Evolutionary conservation across 2,329 filamentous ascomycete species (phyloP).

Genomic region (Epichloe amarillans): DNA sequence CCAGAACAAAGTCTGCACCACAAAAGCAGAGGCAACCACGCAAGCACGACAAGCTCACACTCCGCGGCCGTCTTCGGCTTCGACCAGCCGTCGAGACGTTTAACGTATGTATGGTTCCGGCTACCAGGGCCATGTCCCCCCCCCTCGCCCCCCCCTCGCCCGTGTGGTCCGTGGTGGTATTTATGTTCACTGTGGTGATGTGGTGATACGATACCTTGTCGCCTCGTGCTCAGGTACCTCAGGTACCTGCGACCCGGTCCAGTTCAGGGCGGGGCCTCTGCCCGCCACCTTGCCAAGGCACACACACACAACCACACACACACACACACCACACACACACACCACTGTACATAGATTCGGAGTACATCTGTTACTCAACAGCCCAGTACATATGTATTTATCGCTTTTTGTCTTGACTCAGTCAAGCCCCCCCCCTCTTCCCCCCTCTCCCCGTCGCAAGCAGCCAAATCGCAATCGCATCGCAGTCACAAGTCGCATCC

Average conservation of each 20-base stretch:
- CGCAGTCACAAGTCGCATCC: neutral
- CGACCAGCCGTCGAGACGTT: neutral
- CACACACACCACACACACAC: neutral
- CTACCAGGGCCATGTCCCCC: no score
- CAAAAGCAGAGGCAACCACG: neutral
- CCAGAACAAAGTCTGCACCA: no score
- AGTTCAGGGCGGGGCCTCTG: no score
- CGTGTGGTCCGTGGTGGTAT: no score
- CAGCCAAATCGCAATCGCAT: neutral
- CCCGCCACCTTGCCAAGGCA: neutral
- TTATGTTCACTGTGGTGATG: neutral
- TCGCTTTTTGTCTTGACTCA: slow-evolving; percentile 4
- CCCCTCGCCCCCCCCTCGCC: no score
- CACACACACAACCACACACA: neutral
- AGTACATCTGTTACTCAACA: no score
- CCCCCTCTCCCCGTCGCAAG: slow-evolving; percentile 2
- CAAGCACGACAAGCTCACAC: no score
- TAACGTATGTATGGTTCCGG: neutral
- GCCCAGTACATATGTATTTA: no score
- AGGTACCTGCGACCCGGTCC: neutral
- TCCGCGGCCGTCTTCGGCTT: neutral
- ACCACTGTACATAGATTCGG: no score
- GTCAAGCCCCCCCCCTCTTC: slow-evolving; percentile 1
- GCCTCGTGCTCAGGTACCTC: neutral
- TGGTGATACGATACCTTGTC: neutral